These are phyloP conservation scores for Morella rubra DNA, from an alignment of 306 rosid species.

Conservation along the genomic window DNA sequence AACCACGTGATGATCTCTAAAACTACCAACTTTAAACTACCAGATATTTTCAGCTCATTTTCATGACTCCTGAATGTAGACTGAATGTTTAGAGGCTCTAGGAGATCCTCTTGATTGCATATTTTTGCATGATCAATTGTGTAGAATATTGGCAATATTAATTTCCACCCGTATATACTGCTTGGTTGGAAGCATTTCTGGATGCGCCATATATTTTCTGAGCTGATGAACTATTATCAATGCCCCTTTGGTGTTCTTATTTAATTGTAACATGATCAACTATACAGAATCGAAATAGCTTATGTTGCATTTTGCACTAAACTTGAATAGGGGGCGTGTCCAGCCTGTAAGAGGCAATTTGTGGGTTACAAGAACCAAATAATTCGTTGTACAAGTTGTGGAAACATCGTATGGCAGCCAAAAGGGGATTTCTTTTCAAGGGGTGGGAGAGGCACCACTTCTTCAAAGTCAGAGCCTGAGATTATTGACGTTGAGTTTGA, in stretches of 20 bases:
- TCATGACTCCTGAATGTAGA: too few species aligned
- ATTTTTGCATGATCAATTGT: too few species aligned
- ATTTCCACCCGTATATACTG: background rate
- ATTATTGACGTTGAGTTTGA: constrained; percentile 93
- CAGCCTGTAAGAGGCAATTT: constrained; percentile 85
- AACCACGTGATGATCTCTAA: background rate
- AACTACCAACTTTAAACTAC: background rate
- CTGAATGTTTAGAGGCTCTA: too few species aligned
- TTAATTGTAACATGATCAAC: too few species aligned
- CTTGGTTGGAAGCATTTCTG: background rate
- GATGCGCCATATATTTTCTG: background rate
- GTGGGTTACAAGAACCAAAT: constrained; percentile 80
- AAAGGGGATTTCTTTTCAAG: constrained; percentile 65
- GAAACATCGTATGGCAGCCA: constrained; percentile 97
- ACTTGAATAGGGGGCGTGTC: constrained; percentile 74
- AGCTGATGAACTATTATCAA: too few species aligned
- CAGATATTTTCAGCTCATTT: too few species aligned
- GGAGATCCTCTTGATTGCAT: too few species aligned
- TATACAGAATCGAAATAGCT: too few species aligned
- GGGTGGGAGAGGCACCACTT: constrained; percentile 40
- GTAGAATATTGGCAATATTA: too few species aligned
- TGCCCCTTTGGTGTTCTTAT: too few species aligned
- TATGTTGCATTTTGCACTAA: constrained; percentile 1
- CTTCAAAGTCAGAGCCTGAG: constrained; percentile 67
- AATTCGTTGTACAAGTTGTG: constrained; percentile 72